phyloP scores from a whole-genome alignment of 2,329 filamentous ascomycete genomes.

The Graphilbum ipis-grandicollis region DNA sequence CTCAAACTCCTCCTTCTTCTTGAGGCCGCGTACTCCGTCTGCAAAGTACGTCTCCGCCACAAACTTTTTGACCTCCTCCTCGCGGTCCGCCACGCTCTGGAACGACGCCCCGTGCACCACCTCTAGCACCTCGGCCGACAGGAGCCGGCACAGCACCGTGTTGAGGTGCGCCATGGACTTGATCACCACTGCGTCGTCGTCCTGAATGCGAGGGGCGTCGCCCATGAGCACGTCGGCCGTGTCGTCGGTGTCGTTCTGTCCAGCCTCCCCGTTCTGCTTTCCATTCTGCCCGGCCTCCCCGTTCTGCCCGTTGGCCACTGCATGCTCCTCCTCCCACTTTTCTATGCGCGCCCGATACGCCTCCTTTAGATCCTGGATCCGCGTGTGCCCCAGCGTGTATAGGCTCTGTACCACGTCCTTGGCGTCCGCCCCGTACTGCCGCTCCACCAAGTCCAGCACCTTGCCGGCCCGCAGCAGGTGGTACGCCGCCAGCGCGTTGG shows the following conservation, averaged over 20 bases:
- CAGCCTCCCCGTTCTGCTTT: constrained; percentile 1
- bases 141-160: constrained; percentile 31
- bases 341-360: constrained; percentile 30
- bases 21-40: constrained; percentile 39
- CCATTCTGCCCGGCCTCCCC: neutral
- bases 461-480: constrained; percentile 66
- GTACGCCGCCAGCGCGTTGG: constrained; percentile 66
- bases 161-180: constrained; percentile 31
- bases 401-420: constrained; percentile 59
- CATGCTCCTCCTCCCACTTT: constrained; percentile 8
- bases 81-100: constrained; percentile 41
- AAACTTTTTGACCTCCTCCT: constrained; percentile 44
- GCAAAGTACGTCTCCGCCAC: constrained; percentile 36
- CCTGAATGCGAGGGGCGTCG: too few relatives aligned
- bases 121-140: constrained; percentile 51
- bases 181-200: constrained; percentile 17
- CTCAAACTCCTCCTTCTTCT: constrained; percentile 47
- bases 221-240: neutral
- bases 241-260: constrained; percentile 6
- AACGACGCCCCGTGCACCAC: constrained; percentile 41
- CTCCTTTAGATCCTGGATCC: constrained; percentile 50
- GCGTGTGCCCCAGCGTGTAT: constrained; percentile 60
- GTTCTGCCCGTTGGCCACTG: neutral
- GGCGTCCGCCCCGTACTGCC: constrained; percentile 57
- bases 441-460: constrained; percentile 59